These are phyloP conservation scores for Colletotrichum brevisporum DNA, from an alignment of 2,329 filamentous ascomycete genomes.

Conservation along the genomic window DNA sequence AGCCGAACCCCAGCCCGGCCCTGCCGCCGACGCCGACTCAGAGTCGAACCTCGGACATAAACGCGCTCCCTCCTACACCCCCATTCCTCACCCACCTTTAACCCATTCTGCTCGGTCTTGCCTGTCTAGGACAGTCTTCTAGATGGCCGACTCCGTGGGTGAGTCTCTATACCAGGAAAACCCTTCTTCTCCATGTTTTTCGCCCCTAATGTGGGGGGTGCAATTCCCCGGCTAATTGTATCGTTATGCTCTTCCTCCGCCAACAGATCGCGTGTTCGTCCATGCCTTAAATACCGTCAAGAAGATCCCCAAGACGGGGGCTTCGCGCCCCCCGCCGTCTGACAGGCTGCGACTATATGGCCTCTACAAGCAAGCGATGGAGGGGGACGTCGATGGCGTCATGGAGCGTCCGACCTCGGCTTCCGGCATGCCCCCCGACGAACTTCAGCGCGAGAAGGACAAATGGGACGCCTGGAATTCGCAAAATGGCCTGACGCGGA, in stretches of 20 bases:
- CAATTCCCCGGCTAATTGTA: constrained; percentile 40
- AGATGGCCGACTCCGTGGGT: constrained; percentile 58
- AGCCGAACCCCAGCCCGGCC: constrained; percentile 32
- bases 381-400: constrained; percentile 94
- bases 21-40: constrained; percentile 28
- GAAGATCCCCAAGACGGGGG: constrained; percentile 94
- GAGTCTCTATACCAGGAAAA: constrained; percentile 43
- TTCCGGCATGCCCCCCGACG: constrained; percentile 63
- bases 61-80: constrained; percentile 20
- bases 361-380: constrained; percentile 99
- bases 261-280: constrained; percentile 93
- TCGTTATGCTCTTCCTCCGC: constrained; percentile 35
- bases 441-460: constrained; percentile 71
- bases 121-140: constrained; percentile 29
- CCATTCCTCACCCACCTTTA: constrained; percentile 13
- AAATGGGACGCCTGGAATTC: constrained; percentile 97
- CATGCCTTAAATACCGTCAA: constrained; percentile 99
- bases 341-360: constrained; percentile 96
- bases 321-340: constrained; percentile 85
- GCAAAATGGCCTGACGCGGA: constrained; percentile 85
- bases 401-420: constrained; percentile 82
- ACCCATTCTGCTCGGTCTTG: constrained; percentile 3
- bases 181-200: constrained; percentile 25
- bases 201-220: constrained; percentile 43
- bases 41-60: constrained; percentile 23